Evolutionary conservation across 306 rosid species (phyloP), one percentile per base, ranked within the genome.

Genomic region (Cicer chorassanicum): DNA sequence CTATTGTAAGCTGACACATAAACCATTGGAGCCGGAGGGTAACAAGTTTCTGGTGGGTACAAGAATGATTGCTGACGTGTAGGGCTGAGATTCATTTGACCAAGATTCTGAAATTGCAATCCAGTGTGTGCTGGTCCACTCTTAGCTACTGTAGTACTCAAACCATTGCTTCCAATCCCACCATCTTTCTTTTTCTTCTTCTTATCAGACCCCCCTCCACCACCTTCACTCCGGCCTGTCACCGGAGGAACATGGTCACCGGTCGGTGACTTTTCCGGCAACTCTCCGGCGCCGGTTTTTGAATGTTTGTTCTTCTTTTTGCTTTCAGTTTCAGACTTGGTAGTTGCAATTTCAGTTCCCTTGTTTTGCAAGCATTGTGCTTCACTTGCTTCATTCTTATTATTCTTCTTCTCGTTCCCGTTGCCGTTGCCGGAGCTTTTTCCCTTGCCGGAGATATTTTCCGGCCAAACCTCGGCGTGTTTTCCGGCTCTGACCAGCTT

Each of bases 381-480:
- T 68, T 76, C 80, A 16, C 12, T 70, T 13, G 13, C 74, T 79
- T 78, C 80, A 11, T 72, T 78, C 68, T 60, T 44, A 62, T 80
- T 82, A 79, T 80, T 62, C 67, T 84, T 83, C 82, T 78, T 76
- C 36, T 6, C 34, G 39, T 78, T 76, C 34, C 5, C 34, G 39
- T 85, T 77, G 44, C 7, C 43, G 24, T 86, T 77, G 46, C 73
- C 76, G 8, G 88, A 48, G 75, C 57, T 79, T 54, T 75, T 86
- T 11, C 62, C 90, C 68, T 87, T 85, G 2, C 75, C 84, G 49
- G 44, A 38, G 43, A 48, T 50, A 15, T 57, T 89, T 55, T 84
- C 96, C 44, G 89, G 90, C 97, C 95, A 93, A 19, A 86, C 75
- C 85, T 91, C 93, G 4, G 92, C 96, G 11, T 78, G 88, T 73